Percentiles rank a stretch among this genome's conserved stretches.
Conservation (phyloP, 805 yeast genomes). For the Candida ulmi region DNA sequence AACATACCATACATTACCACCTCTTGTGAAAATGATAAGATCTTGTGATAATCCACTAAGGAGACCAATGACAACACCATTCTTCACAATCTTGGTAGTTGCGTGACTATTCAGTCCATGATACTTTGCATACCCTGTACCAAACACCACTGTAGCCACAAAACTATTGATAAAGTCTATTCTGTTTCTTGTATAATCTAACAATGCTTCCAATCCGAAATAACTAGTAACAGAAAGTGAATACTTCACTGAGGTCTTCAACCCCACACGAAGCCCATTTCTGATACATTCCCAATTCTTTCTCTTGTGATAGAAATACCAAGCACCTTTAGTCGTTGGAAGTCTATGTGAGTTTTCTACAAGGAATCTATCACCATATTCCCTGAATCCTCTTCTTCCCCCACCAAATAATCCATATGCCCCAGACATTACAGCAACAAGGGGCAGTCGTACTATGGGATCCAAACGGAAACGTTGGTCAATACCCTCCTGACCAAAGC, state of each 20-base stretch:
- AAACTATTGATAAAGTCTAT: constrained; percentile 60
- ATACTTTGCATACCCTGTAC: constrained; percentile 44
- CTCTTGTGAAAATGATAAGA: constrained; percentile 46
- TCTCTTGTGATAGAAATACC: constrained; percentile 84
- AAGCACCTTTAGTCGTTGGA: constrained; percentile 73
- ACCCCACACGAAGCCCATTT: constrained; percentile 45
- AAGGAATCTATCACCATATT: constrained; percentile 52
- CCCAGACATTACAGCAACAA: constrained; percentile 34
- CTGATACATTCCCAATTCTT: constrained; percentile 70
- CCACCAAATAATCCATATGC: constrained; percentile 49
- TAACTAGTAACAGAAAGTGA: constrained; percentile 41
- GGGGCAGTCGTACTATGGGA: constrained; percentile 39
- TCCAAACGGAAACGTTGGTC: constrained; percentile 40
- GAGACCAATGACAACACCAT: constrained; percentile 56
- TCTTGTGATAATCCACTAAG: constrained; percentile 66
- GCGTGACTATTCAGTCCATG: constrained; percentile 37
- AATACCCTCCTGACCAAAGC: no score
- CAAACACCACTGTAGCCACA: constrained; percentile 47
- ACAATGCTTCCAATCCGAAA: constrained; percentile 55
- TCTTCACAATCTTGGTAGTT: constrained; percentile 34
- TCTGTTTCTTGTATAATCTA: constrained; percentile 49
- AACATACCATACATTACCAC: constrained; percentile 62
- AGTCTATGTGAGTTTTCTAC: constrained; percentile 81
- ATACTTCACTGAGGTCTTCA: constrained; percentile 36
- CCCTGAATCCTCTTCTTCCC: constrained; percentile 50